phyloP scores from a whole-genome alignment of 768 basidiomycete species.

The Tylopilus cervinicoccineus region DNA sequence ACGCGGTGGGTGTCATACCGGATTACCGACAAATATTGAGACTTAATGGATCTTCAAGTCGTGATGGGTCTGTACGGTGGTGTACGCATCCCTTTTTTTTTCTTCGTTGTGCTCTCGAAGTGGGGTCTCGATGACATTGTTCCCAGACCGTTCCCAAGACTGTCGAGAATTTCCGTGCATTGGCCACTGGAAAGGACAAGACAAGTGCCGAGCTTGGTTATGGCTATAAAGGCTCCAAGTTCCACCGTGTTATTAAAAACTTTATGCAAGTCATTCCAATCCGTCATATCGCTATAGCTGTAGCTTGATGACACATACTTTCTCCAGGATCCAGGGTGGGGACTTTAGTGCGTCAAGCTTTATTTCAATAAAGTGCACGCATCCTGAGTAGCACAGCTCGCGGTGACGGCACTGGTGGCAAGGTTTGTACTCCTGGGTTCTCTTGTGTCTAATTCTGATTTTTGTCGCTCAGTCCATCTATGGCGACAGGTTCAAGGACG shows the following conservation, averaged over 20 bases:
- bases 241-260: conserved; percentile 94
- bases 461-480: conserved; percentile 67
- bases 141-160: conserved; percentile 90
- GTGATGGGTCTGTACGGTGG: conserved; percentile 89
- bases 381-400: conserved; percentile 43
- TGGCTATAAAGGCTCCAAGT: conserved; percentile 93
- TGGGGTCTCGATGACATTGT: not conserved
- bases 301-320: not conserved
- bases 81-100: conserved; percentile 38
- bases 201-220: conserved; percentile 62
- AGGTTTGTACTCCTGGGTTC: conserved; percentile 42
- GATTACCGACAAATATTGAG: not conserved
- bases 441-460: conserved; percentile 1
- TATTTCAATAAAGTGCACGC: conserved; percentile 11
- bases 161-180: conserved; percentile 94
- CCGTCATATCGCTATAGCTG: not conserved
- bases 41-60: conserved; percentile 41
- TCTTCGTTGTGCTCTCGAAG: not conserved
- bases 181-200: conserved; percentile 79
- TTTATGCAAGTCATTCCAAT: conserved; percentile 62
- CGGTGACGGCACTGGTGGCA: conserved; percentile 89
- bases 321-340: conserved; percentile 88
- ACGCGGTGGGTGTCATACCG: conserved; percentile 49
- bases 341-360: conserved; percentile 77
- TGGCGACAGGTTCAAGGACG: conserved; percentile 86